Evolutionary conservation across 192 early-diverging fungal genomes (phyloP).

Genomic region (Chytriomyces sp.): DNA sequence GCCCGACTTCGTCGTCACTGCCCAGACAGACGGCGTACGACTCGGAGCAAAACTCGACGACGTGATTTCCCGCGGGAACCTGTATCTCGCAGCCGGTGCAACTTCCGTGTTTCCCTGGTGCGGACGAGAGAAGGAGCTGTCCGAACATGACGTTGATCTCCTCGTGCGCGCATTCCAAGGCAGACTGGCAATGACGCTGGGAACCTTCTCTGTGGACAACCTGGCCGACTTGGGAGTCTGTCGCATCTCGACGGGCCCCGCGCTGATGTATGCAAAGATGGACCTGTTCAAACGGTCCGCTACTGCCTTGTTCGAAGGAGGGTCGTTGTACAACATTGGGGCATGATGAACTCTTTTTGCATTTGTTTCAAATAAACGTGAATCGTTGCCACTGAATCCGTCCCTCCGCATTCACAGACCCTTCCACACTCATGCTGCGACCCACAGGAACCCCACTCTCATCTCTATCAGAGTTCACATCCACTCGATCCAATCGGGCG

Average conservation of each 20-base stretch:
- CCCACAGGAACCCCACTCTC: too few relatives aligned
- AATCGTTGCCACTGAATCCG: too few relatives aligned
- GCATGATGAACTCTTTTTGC: too few relatives aligned
- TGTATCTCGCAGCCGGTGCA: constrained; percentile 48
- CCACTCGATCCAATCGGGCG: too few relatives aligned
- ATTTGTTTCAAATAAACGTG: too few relatives aligned
- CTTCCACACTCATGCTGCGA: too few relatives aligned
- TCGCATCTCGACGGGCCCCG: background rate
- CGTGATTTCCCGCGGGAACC: constrained; percentile 47
- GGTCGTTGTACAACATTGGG: background rate
- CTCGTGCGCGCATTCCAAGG: constrained; percentile 2
- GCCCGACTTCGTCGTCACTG: constrained; percentile 55
- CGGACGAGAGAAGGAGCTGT: background rate
- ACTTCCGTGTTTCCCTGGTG: constrained; percentile 52
- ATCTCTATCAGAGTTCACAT: too few relatives aligned
- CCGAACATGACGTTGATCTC: background rate
- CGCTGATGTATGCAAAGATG: constrained; percentile 1
- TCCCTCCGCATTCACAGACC: too few relatives aligned
- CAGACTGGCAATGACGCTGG: background rate
- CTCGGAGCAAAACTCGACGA: constrained; percentile 35
- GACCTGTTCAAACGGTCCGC: background rate
- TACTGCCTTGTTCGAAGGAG: background rate
- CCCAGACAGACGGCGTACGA: too few relatives aligned
- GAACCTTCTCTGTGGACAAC: too few relatives aligned
- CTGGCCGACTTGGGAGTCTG: background rate